Conservation (phyloP, 78 protist genomes). For the Chrysochromulina tobinii region DNA sequence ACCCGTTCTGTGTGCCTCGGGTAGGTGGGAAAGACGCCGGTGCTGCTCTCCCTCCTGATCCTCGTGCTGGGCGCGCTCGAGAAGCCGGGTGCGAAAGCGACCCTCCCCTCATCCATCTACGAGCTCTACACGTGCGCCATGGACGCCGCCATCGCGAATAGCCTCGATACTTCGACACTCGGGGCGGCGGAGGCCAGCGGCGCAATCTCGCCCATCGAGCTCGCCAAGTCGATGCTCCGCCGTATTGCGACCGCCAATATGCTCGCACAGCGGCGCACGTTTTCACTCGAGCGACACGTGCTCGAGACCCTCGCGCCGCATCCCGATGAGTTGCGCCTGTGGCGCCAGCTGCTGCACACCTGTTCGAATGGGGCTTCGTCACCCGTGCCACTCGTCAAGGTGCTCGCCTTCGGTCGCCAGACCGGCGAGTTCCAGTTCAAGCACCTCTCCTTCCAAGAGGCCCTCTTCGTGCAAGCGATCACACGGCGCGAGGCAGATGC, state of each 20-base stretch:
- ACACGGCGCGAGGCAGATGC: neutral
- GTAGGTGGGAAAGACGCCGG: neutral
- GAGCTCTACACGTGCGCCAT: neutral
- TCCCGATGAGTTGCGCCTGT: neutral
- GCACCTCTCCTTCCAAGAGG: conserved; percentile 10
- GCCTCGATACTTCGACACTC: neutral
- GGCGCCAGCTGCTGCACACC: neutral
- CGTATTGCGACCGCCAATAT: neutral
- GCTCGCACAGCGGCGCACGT: neutral
- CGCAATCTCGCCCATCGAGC: neutral
- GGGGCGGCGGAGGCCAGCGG: no score
- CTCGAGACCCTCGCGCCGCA: neutral
- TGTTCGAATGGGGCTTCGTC: no score
- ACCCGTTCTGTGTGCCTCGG: no score
- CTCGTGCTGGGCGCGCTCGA: neutral
- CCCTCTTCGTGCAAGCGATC: neutral
- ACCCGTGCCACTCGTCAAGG: neutral
- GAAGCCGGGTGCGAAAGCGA: neutral
- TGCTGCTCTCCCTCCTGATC: neutral
- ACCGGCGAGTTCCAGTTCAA: neutral
- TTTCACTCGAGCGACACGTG: neutral
- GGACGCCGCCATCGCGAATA: neutral
- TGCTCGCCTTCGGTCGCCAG: neutral
- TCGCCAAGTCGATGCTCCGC: neutral
- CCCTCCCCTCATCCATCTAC: neutral